Base-by-base conservation (phyloP, 1,139 yeast species). In the Sugiyamaella paludigena region DNA sequence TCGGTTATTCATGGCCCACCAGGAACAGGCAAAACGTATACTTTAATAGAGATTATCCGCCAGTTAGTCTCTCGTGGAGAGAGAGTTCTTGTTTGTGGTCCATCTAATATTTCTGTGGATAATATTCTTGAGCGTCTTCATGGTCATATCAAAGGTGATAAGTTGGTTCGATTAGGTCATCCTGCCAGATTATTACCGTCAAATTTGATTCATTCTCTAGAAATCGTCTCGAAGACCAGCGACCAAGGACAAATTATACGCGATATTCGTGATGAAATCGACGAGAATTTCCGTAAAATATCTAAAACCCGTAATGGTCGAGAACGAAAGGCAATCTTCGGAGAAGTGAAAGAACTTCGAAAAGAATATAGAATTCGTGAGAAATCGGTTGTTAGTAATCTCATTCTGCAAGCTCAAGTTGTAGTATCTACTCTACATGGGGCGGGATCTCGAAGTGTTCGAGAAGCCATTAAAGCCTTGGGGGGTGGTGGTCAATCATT, bases 81-180 rank as follows among this genome's bases (percentile, higher is more conserved):
- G 57, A 73, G 92, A 45, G 83, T 92, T 0, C 71, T 92, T 36
- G 94, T 92, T 0, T 91, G 98, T 69, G 98, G 97, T 0, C 96
- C 98, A 0, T 91, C 98, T 0, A 92, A 92, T 63, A 84, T 89
- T n/a, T 83, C 97, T 0, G 96, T 89, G 0, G 98, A 92, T 66
- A 92, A 95, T 0, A 86, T 92, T 29, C 68, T 89, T 44, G 98
- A 91, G 63, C 72, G 97, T 52, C 67, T 91, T 26, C 76, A 82
- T n/a, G 67, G 69, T 11, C 70, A 68, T 5, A 59, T 77, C 26
- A 77, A 79, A 1, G 81, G 78, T 7, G 75, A 75, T 44, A 68
- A 80, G 52, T 68, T 92, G 27, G 73, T 92, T 5, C 75, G 98
- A 63, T 77, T 92, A 36, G 98, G 98, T 0, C 97, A 92, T 64